phyloP scores from a whole-genome alignment of 129 eudicot species.

The Flaveria brownii region DNA sequence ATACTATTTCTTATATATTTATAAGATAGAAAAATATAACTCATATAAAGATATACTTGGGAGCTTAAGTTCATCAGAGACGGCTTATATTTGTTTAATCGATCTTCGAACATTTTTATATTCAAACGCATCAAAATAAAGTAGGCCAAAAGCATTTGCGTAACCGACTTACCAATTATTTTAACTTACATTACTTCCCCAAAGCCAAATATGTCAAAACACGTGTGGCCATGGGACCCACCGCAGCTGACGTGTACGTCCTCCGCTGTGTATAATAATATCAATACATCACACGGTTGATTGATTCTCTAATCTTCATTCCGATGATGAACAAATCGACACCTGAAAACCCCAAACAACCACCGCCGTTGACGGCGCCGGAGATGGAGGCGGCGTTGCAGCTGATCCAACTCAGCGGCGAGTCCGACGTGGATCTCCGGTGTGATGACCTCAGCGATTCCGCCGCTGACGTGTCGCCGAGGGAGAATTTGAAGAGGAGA shows the following conservation, averaged over 20 bases:
- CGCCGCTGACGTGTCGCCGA: not conserved
- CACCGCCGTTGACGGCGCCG: conserved; percentile 29
- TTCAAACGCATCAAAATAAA: not conserved
- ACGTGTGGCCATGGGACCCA: conserved; percentile 3
- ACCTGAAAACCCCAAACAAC: not conserved
- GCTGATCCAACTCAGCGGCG: conserved; percentile 54
- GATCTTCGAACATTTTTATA: no score
- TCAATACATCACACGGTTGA: no score
- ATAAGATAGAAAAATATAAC: no score
- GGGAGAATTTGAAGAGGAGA: conserved; percentile 1
- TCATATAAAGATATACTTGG: not conserved
- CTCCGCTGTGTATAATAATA: not conserved
- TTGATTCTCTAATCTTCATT: not conserved
- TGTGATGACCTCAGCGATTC: conserved; percentile 2
- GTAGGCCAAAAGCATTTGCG: not conserved
- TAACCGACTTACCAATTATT: not conserved
- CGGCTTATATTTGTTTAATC: no score
- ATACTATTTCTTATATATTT: no score
- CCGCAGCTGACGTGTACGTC: not conserved
- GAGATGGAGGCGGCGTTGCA: conserved; percentile 52
- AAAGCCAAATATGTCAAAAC: not conserved
- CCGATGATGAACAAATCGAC: conserved; percentile 19
- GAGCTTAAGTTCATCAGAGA: not conserved
- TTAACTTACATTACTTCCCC: not conserved
- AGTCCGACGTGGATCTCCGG: conserved; percentile 24